Conservation (phyloP, 2,329 filamentous ascomycete genomes). For the Curvularia eragrostidis region DNA sequence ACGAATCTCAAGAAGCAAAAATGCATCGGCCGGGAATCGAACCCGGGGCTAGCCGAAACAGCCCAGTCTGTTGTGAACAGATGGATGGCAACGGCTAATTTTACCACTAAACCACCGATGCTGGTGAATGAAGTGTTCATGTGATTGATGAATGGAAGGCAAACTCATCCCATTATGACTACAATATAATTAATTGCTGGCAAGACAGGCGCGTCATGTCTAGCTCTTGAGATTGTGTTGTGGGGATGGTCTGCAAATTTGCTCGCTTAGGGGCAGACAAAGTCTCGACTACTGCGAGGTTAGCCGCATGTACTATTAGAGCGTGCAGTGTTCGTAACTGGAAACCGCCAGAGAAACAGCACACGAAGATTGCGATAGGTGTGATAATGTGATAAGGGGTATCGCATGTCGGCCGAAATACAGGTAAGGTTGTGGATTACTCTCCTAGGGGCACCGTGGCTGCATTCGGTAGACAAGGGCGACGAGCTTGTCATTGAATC, state of each 20-base stretch:
- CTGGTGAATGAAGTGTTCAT: constrained; percentile 1
- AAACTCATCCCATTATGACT: neutral
- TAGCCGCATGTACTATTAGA: neutral
- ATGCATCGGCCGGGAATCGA: constrained; percentile 13
- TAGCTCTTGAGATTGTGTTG: neutral
- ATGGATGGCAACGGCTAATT: constrained; percentile 23
- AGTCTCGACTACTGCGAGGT: neutral
- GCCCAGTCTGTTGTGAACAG: neutral
- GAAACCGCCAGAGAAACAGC: neutral
- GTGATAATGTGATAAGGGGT: too few species aligned
- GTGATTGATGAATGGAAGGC: constrained; percentile 4
- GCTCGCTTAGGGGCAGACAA: constrained; percentile 7
- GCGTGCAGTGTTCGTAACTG: neutral
- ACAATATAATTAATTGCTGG: neutral
- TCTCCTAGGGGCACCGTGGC: neutral
- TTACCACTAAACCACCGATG: constrained; percentile 26
- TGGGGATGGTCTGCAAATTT: constrained; percentile 2
- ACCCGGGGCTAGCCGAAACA: constrained; percentile 21
- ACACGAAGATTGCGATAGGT: neutral
- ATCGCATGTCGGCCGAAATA: neutral
- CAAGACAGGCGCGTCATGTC: too few species aligned
- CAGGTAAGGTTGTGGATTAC: neutral
- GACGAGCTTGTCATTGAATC: neutral
- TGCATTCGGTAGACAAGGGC: neutral
- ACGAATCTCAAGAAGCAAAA: neutral